Conservation (phyloP, 495 filamentous ascomycete species). For the Ascobolus immersus region DNA sequence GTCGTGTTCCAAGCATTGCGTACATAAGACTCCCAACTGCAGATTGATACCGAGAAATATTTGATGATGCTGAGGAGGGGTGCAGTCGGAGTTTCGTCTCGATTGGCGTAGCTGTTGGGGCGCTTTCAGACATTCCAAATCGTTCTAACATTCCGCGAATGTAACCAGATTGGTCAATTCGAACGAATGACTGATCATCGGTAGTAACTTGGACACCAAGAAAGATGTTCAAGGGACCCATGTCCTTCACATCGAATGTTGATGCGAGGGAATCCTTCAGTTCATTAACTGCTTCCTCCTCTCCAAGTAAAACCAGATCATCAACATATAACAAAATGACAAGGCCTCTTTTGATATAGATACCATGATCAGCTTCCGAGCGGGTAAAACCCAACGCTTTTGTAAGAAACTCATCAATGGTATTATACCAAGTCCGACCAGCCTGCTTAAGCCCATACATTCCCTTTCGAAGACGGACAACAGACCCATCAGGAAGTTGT, state of each 20-base stretch:
- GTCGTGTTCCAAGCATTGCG: constrained; percentile 9
- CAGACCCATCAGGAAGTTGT: constrained; percentile 3
- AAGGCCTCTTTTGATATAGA: background rate
- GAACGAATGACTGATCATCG: background rate
- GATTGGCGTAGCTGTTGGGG: background rate
- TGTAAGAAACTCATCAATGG: constrained; percentile 1
- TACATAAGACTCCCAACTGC: constrained; percentile 14
- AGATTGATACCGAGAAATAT: constrained; percentile 1
- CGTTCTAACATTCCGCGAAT: background rate
- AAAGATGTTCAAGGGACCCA: constrained; percentile 2
- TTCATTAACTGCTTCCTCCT: background rate
- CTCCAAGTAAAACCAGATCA: constrained; percentile 1
- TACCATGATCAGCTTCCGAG: background rate
- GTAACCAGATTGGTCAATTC: background rate
- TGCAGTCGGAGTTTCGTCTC: background rate
- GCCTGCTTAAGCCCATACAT: constrained; percentile 5
- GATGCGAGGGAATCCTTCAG: constrained; percentile 1
- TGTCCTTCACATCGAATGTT: constrained; percentile 4
- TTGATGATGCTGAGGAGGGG: background rate
- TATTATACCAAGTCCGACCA: constrained; percentile 3
- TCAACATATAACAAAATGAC: constrained; percentile 4
- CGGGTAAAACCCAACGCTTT: background rate
- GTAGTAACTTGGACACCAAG: constrained; percentile 2
- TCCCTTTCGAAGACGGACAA: constrained; percentile 2
- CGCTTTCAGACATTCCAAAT: background rate